Percentiles rank a stretch among this genome's conserved stretches.
Conservation (phyloP, 75 land plant genomes). For the Sequoiadendron giganteum region DNA sequence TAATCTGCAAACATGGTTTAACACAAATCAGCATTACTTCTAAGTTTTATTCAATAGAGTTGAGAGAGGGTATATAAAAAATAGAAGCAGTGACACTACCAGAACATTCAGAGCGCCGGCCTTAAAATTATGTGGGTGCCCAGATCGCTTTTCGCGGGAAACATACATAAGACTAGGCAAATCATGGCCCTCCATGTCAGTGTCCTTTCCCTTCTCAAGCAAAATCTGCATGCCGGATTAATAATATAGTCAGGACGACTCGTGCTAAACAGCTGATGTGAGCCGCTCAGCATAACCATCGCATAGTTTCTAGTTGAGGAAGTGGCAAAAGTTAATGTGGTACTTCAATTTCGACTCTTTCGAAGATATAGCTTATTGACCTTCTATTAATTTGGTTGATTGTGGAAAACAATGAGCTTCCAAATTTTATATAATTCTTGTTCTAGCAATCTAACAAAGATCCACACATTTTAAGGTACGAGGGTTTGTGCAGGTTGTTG, state of each 20-base stretch:
- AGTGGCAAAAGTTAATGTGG: not conserved
- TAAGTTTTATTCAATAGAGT: not conserved
- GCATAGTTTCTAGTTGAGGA: too few species aligned
- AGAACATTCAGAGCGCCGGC: conserved; percentile 59
- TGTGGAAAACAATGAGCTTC: too few species aligned
- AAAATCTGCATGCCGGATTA: conserved; percentile 22
- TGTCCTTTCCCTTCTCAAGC: conserved; percentile 30
- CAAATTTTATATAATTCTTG: too few species aligned
- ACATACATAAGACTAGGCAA: conserved; percentile 45
- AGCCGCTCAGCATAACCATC: not conserved
- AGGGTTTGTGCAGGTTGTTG: too few species aligned
- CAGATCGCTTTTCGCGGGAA: conserved; percentile 14
- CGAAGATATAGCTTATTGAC: not conserved
- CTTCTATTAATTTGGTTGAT: too few species aligned
- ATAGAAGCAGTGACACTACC: conserved; percentile 13
- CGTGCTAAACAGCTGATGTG: not conserved
- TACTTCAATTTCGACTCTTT: not conserved
- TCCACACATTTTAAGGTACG: too few species aligned
- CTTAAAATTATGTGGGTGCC: conserved; percentile 42
- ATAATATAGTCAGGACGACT: not conserved
- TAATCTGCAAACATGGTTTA: not conserved
- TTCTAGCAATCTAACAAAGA: too few species aligned
- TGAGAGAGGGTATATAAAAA: not conserved
- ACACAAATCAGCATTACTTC: not conserved
- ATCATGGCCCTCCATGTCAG: conserved; percentile 8